phyloP scores from a whole-genome alignment of 192 early-diverging fungal species.

The Diversispora eburnea region DNA sequence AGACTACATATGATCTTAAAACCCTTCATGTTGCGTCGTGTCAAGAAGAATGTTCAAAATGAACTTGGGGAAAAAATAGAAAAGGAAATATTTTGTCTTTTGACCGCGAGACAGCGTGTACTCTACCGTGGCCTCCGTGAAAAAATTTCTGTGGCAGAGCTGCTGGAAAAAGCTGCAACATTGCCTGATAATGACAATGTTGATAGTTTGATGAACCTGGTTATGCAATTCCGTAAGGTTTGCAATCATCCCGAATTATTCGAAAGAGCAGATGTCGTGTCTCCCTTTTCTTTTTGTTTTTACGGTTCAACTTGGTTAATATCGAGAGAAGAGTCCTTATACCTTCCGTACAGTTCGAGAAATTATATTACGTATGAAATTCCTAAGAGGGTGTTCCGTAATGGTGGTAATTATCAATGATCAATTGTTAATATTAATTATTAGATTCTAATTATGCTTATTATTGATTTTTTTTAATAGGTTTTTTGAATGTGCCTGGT shows the following conservation, averaged over 20 bases:
- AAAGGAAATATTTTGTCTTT: constrained; percentile 69
- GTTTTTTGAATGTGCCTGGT: constrained; percentile 40
- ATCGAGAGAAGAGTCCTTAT: constrained; percentile 57
- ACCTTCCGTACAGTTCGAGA: constrained; percentile 58
- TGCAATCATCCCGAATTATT: constrained; percentile 87
- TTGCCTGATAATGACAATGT: constrained; percentile 64
- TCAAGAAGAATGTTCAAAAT: constrained; percentile 87
- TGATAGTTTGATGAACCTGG: constrained; percentile 86
- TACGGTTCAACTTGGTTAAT: constrained; percentile 61
- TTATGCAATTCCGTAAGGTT: constrained; percentile 93
- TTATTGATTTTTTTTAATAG: constrained; percentile 24
- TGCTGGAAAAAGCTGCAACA: constrained; percentile 65
- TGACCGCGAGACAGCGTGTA: constrained; percentile 69
- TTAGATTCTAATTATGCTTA: background rate
- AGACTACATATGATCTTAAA: constrained; percentile 89
- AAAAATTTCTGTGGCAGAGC: constrained; percentile 74
- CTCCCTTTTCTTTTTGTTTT: constrained; percentile 61
- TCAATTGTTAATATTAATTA: background rate
- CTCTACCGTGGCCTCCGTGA: constrained; percentile 74
- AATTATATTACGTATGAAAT: constrained; percentile 61
- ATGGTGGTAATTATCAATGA: constrained; percentile 43
- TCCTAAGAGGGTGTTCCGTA: constrained; percentile 65
- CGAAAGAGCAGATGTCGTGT: constrained; percentile 78
- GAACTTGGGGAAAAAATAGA: constrained; percentile 93
- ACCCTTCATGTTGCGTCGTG: constrained; percentile 91